Conservation (phyloP, 2,329 filamentous ascomycete species). For the Claviceps sp. region DNA sequence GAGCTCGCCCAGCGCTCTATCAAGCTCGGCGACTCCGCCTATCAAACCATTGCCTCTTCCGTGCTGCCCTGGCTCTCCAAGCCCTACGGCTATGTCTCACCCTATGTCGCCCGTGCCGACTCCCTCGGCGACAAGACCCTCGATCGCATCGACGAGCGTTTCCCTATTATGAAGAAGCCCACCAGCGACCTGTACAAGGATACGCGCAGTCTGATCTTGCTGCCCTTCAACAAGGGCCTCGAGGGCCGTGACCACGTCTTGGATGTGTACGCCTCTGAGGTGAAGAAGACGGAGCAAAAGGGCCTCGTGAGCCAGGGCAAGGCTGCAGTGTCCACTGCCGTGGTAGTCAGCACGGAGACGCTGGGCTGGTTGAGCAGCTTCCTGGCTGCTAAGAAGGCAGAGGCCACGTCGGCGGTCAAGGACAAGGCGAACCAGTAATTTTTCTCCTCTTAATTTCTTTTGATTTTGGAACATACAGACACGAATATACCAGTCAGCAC, state of each 20-base stretch:
- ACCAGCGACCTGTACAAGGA: conserved; percentile 55
- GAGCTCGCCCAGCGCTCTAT: conserved; percentile 75
- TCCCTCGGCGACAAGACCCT: conserved; percentile 61
- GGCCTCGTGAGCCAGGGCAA: conserved; percentile 55
- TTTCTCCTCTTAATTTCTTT: not conserved
- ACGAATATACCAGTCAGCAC: not conserved
- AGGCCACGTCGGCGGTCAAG: conserved; percentile 40
- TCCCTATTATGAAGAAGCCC: conserved; percentile 64
- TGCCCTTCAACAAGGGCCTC: conserved; percentile 48
- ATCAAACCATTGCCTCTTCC: conserved; percentile 63
- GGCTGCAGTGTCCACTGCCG: conserved; percentile 53
- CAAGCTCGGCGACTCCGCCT: conserved; percentile 59
- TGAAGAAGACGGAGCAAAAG: conserved; percentile 50
- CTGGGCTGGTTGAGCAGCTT: conserved; percentile 46
- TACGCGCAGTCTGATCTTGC: conserved; percentile 46
- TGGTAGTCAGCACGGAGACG: conserved; percentile 54
- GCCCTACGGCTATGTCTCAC: conserved; percentile 70
- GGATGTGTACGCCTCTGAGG: conserved; percentile 42
- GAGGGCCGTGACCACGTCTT: conserved; percentile 51
- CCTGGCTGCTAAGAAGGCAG: conserved; percentile 48
- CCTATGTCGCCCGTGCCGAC: conserved; percentile 77
- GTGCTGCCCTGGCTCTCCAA: conserved; percentile 57
- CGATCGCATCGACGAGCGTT: conserved; percentile 52
- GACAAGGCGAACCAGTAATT: conserved; percentile 36
- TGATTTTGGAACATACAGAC: not conserved